Evolutionary conservation across 2,329 filamentous ascomycete genomes (phyloP), one percentile per base, ranked within the genome.

Genomic region (Coniella lustricola): DNA sequence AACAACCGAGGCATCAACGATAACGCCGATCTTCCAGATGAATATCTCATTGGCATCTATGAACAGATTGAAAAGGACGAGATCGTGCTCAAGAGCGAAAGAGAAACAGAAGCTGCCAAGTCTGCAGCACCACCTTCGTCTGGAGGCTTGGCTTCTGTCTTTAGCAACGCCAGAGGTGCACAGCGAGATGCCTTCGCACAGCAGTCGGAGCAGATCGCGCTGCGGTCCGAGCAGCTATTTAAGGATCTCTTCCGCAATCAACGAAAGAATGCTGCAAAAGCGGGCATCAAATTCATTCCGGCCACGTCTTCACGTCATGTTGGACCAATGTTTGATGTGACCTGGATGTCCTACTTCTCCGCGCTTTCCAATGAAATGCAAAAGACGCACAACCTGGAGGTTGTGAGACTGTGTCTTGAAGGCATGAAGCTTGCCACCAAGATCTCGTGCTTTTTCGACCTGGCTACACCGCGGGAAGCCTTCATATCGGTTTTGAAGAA

Each of bases 1-100:
- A 98, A 98, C 69, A 98, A 98, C 66, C 77, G 93, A 22, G 93
- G 93, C 50, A 98, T 98, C 72, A 97, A 98, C 67, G 93, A 98
- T 68, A 91, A 87, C 57, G 86, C 89, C 25, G 88, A 97, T 70
- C 70, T 98, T 51, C 93, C 94, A 0, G 83, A 94, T 43, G 93
- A 98, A 33, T 98, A 98, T 61, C 80, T 98, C 2, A 75, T 81
- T 22, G 80, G 77, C 5, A 97, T 98, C 46, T 98, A 84, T 57
- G 91, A 98, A 4, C 93, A 98, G 63, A 98, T 98, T 59, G 79
- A 77, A 1, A 76, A 75, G 49, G 91, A 97, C 53, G 93, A 98
- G 65, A 98, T 98, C 56, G 90, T 98, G 0, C 76, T 98, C 7
- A 85, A 90, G 59, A 95, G 90, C 44, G 93, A 98, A 66, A 82